A percentile compares a stretch with the other conserved stretches of the same genome.
Evolutionary conservation across 148 eudicot genomes (phyloP).

Genomic region (Silene conica): DNA sequence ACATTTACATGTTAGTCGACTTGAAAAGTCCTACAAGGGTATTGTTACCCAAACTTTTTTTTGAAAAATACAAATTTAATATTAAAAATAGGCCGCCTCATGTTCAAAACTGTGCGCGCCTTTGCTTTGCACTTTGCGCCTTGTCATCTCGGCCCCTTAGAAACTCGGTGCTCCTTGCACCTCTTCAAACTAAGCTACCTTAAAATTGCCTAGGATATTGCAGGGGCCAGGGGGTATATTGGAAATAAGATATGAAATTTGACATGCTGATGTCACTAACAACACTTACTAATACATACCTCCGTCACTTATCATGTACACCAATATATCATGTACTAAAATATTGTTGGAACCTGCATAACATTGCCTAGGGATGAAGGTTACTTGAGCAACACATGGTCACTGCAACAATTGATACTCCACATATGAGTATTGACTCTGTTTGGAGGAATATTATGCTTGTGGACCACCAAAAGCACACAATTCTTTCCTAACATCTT

Average conservation of each 20-base stretch:
- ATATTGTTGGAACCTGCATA: background rate
- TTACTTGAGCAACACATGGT: background rate
- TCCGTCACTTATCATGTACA: background rate
- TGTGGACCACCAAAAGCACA: constrained; percentile 1
- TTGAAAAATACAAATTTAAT: too few relatives aligned
- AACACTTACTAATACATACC: background rate
- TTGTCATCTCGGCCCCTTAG: too few relatives aligned
- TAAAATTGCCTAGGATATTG: too few relatives aligned
- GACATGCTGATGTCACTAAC: background rate
- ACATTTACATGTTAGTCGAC: too few relatives aligned
- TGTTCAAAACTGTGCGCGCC: too few relatives aligned
- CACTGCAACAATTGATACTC: background rate
- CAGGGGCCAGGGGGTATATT: too few relatives aligned
- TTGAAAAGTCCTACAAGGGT: too few relatives aligned
- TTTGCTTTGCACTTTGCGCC: too few relatives aligned
- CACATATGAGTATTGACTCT: background rate
- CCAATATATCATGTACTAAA: background rate
- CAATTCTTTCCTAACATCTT: background rate
- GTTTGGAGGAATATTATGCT: background rate
- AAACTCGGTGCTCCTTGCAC: too few relatives aligned
- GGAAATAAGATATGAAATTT: background rate
- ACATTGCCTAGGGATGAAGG: background rate
- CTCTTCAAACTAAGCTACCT: too few relatives aligned
- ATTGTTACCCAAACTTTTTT: too few relatives aligned
- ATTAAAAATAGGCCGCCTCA: too few relatives aligned